Evolutionary conservation across 2,329 filamentous ascomycete genomes (phyloP).

Genomic region (Helminthosporium solani): DNA sequence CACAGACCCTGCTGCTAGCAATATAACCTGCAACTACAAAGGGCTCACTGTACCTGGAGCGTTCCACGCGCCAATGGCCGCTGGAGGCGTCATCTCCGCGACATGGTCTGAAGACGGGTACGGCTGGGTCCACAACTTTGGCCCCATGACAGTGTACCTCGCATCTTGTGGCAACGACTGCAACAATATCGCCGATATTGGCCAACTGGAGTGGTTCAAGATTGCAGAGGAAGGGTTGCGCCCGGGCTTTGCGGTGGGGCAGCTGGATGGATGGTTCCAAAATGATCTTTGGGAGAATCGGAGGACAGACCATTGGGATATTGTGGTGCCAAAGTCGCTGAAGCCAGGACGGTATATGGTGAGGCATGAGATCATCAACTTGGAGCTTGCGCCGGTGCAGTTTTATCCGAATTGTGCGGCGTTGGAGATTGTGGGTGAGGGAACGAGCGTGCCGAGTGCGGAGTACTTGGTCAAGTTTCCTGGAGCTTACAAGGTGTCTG

Average conservation of each 20-base stretch:
- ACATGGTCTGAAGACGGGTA: slow-evolving; percentile 4
- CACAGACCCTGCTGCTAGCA: slow-evolving; percentile 2
- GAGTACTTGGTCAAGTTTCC: slow-evolving; percentile 14
- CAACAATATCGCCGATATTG: slow-evolving; percentile 2
- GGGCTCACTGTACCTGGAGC: slow-evolving; percentile 4
- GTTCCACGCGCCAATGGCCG: slow-evolving; percentile 7
- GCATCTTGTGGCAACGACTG: slow-evolving; percentile 9
- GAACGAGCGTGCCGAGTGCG: slow-evolving; percentile 2
- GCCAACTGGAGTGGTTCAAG: slow-evolving; percentile 11
- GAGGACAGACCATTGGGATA: slow-evolving; percentile 5
- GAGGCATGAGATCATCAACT: slow-evolving; percentile 13
- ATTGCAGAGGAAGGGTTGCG: slow-evolving; percentile 12
- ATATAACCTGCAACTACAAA: slow-evolving; percentile 10
- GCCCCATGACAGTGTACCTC: slow-evolving; percentile 5
- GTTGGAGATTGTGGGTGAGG: slow-evolving; percentile 6
- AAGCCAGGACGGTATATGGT: slow-evolving; percentile 13
- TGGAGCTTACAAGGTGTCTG: slow-evolving; percentile 7
- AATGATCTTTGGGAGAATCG: slow-evolving; percentile 8
- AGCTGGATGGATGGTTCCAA: slow-evolving; percentile 9
- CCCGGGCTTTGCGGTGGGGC: slow-evolving; percentile 2
- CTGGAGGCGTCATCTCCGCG: slow-evolving; percentile 4
- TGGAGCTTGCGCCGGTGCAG: slow-evolving; percentile 8
- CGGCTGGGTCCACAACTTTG: slow-evolving; percentile 5
- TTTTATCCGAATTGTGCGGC: slow-evolving; percentile 14
- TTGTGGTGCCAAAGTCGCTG: slow-evolving; percentile 4